Evolutionary conservation across 495 filamentous ascomycete species (phyloP), one percentile per base, ranked within the genome.

Genomic region (Staphylotrichum longicolle): DNA sequence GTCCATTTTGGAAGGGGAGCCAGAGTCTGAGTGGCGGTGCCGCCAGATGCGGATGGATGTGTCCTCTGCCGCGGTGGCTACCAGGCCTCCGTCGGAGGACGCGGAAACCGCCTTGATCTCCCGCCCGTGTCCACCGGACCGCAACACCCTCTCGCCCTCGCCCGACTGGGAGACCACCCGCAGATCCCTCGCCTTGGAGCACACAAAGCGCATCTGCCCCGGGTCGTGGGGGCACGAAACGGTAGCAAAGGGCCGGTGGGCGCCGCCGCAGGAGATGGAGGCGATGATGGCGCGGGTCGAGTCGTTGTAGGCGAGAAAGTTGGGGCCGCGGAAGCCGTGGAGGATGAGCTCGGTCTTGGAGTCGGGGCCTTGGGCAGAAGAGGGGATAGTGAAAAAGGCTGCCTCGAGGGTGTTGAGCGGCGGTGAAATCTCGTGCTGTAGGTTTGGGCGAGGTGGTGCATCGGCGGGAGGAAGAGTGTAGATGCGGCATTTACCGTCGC

Each of bases 11-110:
- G 14, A 2, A 45, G 7, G 11, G 5, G 7, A 14, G n/a, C 10
- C 2, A 30, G 11, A 27, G 54, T 27, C 37, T 14, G 60, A 64
- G 54, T 7, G 20, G 15, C 15, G 30, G 52, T 49, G 51, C 9
- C 50, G 66, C 75, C 83, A 90, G 32, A 98, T 81, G 20, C 89
- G 83, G 61, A 98, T 88, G 1, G 83, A 77, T 0, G 95, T 98
- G 66, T 98, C 94, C 73, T 98, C 94, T 0, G 91, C 88, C 0
- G 89, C 94, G 0, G 93, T 98, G 1, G 90, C 93, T 44, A 96
- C 15, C n/a, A 62, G 20, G 2, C 3, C 5, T 9, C 32, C 54
- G 3, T 27, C 10, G 7, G 35, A 5, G 9, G 44, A 15, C 9
- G 86, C 68, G n/a, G 89, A 85, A 62, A 87, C 76, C 2, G 87